A percentile compares a stretch with the other conserved stretches of the same genome.
Evolutionary conservation across 768 basidiomycete genomes (phyloP).

Genomic region (Lyophyllum decastes): DNA sequence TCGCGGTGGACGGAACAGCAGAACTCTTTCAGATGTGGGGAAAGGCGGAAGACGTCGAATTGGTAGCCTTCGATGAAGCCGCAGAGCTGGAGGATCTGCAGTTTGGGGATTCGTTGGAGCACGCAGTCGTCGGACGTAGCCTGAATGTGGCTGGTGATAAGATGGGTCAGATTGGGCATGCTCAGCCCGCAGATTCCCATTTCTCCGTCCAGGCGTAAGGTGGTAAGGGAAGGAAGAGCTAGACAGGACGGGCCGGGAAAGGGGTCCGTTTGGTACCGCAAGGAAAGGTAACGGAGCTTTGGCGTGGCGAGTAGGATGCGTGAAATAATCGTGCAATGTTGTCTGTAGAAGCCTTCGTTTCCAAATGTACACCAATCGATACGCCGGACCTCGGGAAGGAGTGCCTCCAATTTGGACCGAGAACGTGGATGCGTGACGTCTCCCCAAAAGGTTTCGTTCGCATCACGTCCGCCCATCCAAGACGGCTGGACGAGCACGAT

Average conservation of each 20-base stretch:
- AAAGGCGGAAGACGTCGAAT: conserved; percentile 2
- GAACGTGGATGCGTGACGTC: no score
- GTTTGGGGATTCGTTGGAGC: not conserved
- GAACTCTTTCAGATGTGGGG: not conserved
- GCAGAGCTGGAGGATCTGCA: not conserved
- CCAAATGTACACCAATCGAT: conserved; percentile 5
- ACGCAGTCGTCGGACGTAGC: no score
- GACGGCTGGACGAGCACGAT: not conserved
- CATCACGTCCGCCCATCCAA: not conserved
- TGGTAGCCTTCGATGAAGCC: not conserved
- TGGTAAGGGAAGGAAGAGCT: not conserved
- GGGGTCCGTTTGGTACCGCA: not conserved
- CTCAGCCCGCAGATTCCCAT: not conserved
- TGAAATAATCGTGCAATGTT: not conserved
- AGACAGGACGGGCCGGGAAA: not conserved
- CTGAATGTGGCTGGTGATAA: no score
- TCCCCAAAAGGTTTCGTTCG: not conserved
- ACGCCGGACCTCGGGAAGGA: not conserved
- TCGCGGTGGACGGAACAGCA: conserved; percentile 1
- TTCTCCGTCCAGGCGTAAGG: not conserved
- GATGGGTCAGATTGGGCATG: not conserved
- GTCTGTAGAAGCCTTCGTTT: not conserved
- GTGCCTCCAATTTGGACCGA: no score
- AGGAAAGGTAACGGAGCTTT: not conserved
- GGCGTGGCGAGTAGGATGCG: not conserved